phyloP scores from a whole-genome alignment of 1,284 basidiomycete species.

The Fomitopsis betulina region DNA sequence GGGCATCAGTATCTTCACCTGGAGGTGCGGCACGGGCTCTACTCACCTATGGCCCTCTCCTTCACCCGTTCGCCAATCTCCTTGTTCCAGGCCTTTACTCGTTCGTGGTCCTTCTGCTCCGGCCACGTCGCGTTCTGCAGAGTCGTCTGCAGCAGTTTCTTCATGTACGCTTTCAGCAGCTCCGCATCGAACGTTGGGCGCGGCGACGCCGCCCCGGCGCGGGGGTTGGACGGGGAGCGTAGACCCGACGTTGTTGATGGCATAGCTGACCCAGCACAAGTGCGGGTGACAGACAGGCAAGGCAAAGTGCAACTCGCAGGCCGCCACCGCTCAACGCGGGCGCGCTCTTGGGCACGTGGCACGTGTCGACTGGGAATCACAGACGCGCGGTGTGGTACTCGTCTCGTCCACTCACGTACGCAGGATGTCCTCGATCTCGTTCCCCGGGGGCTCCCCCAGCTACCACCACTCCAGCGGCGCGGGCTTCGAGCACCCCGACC shows the following conservation, averaged over 20 bases:
- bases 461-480: constrained; percentile 28
- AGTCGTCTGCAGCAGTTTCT: constrained; percentile 67
- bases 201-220: constrained; percentile 53
- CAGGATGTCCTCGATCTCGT: constrained; percentile 39
- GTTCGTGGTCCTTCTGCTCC: constrained; percentile 60
- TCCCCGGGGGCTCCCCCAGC: constrained; percentile 26
- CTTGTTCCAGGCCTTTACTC: constrained; percentile 70
- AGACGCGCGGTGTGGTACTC: constrained; percentile 1
- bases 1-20: constrained; percentile 5
- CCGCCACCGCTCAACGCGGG: constrained; percentile 3
- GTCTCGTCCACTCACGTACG: neutral
- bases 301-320: neutral
- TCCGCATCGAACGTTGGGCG: constrained; percentile 68
- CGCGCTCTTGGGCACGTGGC: constrained; percentile 6
- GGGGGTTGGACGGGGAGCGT: constrained; percentile 45
- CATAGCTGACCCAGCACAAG: constrained; percentile 1
- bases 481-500: constrained; percentile 30
- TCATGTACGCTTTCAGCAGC: constrained; percentile 70
- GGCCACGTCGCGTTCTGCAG: constrained; percentile 64
- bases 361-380: constrained; percentile 4
- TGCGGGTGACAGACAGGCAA: neutral
- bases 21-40: neutral
- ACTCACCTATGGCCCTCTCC: constrained; percentile 64
- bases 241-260: constrained; percentile 40
- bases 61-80: constrained; percentile 79